phyloP scores from a whole-genome alignment of 2,329 filamentous ascomycete species.

The Aureobasidium namibiae region DNA sequence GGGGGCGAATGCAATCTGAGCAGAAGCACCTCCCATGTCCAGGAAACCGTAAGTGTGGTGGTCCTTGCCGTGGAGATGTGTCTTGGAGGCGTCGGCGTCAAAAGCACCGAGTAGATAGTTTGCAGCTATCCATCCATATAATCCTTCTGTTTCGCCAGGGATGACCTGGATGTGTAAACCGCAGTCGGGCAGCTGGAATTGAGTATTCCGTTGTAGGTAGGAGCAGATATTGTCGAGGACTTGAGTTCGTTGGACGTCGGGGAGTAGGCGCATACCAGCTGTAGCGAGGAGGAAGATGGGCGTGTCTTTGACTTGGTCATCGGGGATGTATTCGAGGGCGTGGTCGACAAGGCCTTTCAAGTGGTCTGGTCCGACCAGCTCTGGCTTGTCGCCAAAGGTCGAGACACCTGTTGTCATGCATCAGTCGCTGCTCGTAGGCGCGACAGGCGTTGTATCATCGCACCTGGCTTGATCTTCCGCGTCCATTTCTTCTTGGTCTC shows the following conservation, averaged over 20 bases:
- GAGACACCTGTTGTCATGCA: conserved; percentile 54
- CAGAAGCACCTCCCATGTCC: conserved; percentile 96
- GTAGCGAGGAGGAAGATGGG: conserved; percentile 94
- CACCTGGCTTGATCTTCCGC: conserved; percentile 87
- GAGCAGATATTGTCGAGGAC: conserved; percentile 73
- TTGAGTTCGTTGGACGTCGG: conserved; percentile 60
- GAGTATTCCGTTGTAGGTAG: conserved; percentile 67
- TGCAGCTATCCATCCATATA: conserved; percentile 96
- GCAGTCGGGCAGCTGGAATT: conserved; percentile 86
- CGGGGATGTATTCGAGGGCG: conserved; percentile 69
- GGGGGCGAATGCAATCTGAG: conserved; percentile 95
- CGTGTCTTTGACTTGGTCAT: conserved; percentile 68
- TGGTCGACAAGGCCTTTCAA: conserved; percentile 72
- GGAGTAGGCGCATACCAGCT: conserved; percentile 84
- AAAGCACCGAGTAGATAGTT: conserved; percentile 94
- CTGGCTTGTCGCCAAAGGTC: conserved; percentile 71
- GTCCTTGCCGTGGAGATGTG: conserved; percentile 72
- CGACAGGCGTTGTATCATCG: not conserved
- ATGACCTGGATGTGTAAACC: conserved; percentile 86
- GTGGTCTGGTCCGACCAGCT: conserved; percentile 72
- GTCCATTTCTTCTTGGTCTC: conserved; percentile 81
- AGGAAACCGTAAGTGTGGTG: conserved; percentile 96
- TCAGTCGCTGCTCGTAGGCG: not conserved
- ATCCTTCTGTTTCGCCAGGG: conserved; percentile 84
- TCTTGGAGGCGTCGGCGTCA: conserved; percentile 63